Conservation (phyloP, 2,329 filamentous ascomycete species). For the Acrocalymma vagum region DNA sequence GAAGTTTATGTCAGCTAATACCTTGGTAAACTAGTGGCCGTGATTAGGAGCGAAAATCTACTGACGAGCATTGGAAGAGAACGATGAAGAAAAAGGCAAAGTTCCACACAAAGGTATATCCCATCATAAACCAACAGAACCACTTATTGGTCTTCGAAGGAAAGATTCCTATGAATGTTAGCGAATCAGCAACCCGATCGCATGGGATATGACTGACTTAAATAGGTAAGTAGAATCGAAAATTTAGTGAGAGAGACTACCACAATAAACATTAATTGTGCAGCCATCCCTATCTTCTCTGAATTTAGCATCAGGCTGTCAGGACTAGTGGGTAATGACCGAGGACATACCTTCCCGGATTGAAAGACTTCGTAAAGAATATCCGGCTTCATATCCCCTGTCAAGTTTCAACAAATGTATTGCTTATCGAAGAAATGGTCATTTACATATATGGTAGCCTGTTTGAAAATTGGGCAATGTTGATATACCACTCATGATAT, state of each 20-base stretch:
- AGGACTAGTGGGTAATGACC: too few species aligned
- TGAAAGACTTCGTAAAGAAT: conserved; percentile 21
- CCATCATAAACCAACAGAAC: conserved; percentile 36
- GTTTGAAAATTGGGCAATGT: conserved; percentile 33
- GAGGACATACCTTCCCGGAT: conserved; percentile 28
- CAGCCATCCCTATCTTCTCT: conserved; percentile 30
- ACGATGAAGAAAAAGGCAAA: conserved; percentile 31
- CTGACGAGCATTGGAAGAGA: conserved; percentile 41
- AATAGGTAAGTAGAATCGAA: conserved; percentile 31
- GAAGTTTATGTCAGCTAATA: neutral
- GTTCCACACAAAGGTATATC: conserved; percentile 29
- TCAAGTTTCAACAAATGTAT: conserved; percentile 1
- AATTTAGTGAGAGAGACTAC: conserved; percentile 37
- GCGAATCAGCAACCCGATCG: too few species aligned
- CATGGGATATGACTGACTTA: conserved; percentile 21
- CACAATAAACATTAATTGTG: conserved; percentile 31
- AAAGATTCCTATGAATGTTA: conserved; percentile 28
- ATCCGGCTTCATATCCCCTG: conserved; percentile 31
- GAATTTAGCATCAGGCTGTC: conserved; percentile 3
- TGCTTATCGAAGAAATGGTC: neutral
- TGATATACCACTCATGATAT: conserved; percentile 35
- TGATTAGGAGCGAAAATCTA: too few species aligned
- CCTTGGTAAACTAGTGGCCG: neutral
- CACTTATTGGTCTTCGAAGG: conserved; percentile 34
- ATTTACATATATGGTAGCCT: conserved; percentile 38